phyloP scores from a whole-genome alignment of 2,329 filamentous ascomycete species.

The Diaporthe sp. region DNA sequence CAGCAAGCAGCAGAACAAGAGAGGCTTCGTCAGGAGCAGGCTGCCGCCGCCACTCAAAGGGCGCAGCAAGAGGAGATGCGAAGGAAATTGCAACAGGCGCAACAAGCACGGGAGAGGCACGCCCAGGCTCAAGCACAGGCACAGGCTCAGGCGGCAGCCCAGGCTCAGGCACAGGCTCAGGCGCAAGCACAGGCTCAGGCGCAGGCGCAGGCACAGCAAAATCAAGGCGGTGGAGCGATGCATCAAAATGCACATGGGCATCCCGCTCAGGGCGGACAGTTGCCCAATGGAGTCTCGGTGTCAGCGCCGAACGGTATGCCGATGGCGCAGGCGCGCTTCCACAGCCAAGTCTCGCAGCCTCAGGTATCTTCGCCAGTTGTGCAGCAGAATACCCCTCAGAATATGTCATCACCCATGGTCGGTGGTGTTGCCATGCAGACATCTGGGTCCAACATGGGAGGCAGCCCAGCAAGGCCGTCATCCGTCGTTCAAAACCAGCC shows the following conservation, averaged over 20 bases:
- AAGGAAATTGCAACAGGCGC: constrained; percentile 51
- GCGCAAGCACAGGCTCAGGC: constrained; percentile 46
- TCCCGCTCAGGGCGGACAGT: constrained; percentile 57
- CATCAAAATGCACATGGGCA: constrained; percentile 60
- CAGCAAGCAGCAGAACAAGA: constrained; percentile 61
- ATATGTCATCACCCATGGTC: constrained; percentile 77
- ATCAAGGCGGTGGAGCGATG: constrained; percentile 53
- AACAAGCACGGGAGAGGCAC: constrained; percentile 51
- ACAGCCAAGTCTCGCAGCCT: constrained; percentile 71
- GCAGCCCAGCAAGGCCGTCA: constrained; percentile 75
- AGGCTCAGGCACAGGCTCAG: constrained; percentile 48
- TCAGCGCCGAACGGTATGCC: constrained; percentile 51
- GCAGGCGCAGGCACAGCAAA: constrained; percentile 48
- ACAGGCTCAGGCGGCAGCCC: constrained; percentile 44
- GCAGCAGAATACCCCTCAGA: constrained; percentile 74
- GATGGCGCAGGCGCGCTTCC: constrained; percentile 62
- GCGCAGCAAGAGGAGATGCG: constrained; percentile 53
- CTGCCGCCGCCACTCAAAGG: constrained; percentile 46
- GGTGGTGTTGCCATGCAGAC: constrained; percentile 74
- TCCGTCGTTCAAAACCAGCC: constrained; percentile 74
- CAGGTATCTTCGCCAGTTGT: constrained; percentile 78
- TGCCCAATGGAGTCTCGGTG: constrained; percentile 57
- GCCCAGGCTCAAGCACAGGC: constrained; percentile 53
- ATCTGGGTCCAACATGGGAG: constrained; percentile 77
- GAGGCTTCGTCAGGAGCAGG: constrained; percentile 53